Conservation (phyloP, 306 rosid species). For the Phaseolus lunatus region DNA sequence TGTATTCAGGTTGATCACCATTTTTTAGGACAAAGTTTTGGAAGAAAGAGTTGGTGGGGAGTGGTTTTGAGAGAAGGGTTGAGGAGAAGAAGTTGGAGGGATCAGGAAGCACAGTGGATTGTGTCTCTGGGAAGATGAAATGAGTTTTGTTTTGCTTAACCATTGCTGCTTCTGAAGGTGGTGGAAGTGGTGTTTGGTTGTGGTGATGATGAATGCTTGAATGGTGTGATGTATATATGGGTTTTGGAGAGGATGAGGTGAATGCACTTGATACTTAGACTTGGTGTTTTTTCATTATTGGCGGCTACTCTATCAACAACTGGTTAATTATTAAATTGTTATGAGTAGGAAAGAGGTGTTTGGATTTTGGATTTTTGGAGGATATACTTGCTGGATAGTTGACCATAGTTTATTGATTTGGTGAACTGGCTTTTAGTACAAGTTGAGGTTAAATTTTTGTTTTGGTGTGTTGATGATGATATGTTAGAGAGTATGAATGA, state of each 20-base stretch:
- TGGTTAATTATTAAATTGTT: conserved; percentile 6
- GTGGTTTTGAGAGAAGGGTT: conserved; percentile 66
- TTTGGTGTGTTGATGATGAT: neutral
- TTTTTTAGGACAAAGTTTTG: conserved; percentile 80
- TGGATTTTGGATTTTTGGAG: neutral
- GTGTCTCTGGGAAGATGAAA: conserved; percentile 67
- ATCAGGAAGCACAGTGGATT: conserved; percentile 83
- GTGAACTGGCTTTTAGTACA: conserved; percentile 27
- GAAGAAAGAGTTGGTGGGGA: conserved; percentile 93
- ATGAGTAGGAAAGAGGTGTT: neutral
- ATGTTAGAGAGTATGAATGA: neutral
- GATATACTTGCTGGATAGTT: conserved; percentile 8
- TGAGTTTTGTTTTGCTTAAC: conserved; percentile 19
- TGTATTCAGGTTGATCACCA: conserved; percentile 83
- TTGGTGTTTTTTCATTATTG: neutral
- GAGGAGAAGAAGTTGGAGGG: conserved; percentile 81
- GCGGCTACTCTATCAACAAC: conserved; percentile 24
- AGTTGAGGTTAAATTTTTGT: neutral
- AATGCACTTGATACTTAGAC: neutral
- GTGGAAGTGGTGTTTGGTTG: neutral
- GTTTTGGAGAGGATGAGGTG: neutral
- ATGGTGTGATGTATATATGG: conserved; percentile 15
- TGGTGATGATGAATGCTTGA: conserved; percentile 23
- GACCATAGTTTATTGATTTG: conserved; percentile 18
- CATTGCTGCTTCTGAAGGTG: neutral